These are phyloP conservation scores for Clavispora carvajalis DNA, from an alignment of 805 yeast species.

Conservation along the genomic window DNA sequence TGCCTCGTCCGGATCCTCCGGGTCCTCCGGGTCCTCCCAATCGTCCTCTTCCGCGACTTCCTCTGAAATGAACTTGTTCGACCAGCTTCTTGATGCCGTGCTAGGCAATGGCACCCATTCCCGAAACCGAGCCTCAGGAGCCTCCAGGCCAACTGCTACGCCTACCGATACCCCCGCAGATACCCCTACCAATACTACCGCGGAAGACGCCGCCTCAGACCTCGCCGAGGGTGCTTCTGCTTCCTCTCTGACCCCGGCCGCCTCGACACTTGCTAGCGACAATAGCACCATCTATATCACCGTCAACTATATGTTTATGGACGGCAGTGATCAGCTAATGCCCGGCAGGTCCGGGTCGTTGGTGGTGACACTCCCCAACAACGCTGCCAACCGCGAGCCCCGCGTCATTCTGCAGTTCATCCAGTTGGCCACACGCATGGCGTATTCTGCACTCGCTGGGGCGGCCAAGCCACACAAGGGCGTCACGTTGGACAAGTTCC, in stretches of 20 bases:
- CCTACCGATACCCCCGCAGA: background rate
- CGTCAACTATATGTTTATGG: conserved; percentile 40
- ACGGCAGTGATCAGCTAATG: conserved; percentile 31
- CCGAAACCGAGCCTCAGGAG: no score
- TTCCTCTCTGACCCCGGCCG: conserved; percentile 1
- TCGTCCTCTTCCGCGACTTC: background rate
- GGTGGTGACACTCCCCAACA: conserved; percentile 63
- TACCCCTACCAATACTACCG: background rate
- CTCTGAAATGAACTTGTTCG: conserved; percentile 4
- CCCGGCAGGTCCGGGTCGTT: conserved; percentile 49
- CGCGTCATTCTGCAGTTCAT: conserved; percentile 55
- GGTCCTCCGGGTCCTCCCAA: background rate
- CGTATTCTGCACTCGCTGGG: conserved; percentile 55
- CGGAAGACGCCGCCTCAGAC: background rate
- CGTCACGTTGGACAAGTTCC: conserved; percentile 48
- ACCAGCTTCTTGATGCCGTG: conserved; percentile 11
- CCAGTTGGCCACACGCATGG: conserved; percentile 64
- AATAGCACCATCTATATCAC: conserved; percentile 36
- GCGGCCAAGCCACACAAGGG: conserved; percentile 48
- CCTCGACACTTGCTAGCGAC: conserved; percentile 1
- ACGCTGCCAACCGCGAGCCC: conserved; percentile 54
- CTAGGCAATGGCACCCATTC: background rate
- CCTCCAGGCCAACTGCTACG: no score
- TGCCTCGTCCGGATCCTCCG: background rate
- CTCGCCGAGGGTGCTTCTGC: no score